Evolutionary conservation across 768 basidiomycete species (phyloP), one percentile per base, ranked within the genome.

Genomic region (Fomitopsis serialis): DNA sequence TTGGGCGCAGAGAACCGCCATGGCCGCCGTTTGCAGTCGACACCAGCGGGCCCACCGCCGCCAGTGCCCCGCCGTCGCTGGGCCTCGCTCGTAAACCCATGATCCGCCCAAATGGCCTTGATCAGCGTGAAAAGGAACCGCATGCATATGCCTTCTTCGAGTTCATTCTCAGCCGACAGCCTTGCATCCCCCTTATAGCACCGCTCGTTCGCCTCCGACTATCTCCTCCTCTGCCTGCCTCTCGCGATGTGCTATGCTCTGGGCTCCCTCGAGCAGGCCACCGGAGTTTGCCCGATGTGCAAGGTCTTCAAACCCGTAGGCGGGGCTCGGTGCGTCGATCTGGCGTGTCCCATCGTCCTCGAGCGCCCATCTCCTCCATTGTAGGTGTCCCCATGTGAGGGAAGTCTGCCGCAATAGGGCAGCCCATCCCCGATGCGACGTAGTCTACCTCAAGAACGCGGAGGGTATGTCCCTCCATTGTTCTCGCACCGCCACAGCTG

Each of bases 381-480:
- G 52, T 61, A 91, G 89, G 59, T 92, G 89, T 66, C 89, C 87
- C 35, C 89, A 92, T 67, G 72, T 80, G 56, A 79, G 80, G 48
- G 87, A 87, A 45, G 78, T 84, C 59, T 92, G 89, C 72, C 78
- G 82, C 61, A 91, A 92, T 69, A 79, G 86, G 59, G 69, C 76
- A 21, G 69, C 76, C 47, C 90, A 92, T 68, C 90, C 90, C 48
- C 80, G 84, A 59, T 79, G 82, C 67, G 88, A 91, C 64, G 81
- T 92, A 55, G 76, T 86, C 35, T 88, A 80, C 68, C 77, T 92
- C 63, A 89, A 81, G 76, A 92, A 92, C 64, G 88, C 90, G n/a
- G 90, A 92, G 78, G 87, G 89, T 89, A 64, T 57, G 72, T 71
- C 52, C 37, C 24, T 6, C 54, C 51, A 37, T 27, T 29, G 48